phyloP scores from a whole-genome alignment of 2,329 filamentous ascomycete species.

The Sporothrix mexicana region DNA sequence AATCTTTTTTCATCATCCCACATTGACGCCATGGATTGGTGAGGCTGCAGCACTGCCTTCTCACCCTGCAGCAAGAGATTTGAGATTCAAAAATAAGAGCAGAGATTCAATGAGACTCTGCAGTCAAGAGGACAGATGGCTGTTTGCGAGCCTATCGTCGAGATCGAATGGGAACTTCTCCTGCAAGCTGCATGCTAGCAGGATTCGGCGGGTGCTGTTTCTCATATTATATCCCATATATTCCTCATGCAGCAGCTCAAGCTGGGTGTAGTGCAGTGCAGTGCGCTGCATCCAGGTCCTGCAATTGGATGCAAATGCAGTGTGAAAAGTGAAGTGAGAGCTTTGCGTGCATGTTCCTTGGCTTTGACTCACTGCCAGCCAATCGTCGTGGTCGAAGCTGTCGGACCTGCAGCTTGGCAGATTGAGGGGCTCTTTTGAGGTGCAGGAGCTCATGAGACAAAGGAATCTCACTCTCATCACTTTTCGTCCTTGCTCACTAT shows the following conservation, averaged over 20 bases:
- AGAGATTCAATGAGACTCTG: neutral
- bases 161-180: neutral
- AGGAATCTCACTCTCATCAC: neutral
- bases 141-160: neutral
- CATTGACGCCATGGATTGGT: neutral
- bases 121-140: constrained; percentile 1
- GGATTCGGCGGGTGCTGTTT: neutral
- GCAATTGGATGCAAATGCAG: neutral
- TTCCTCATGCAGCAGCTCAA: neutral
- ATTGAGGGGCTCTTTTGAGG: neutral
- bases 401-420: constrained; percentile 19
- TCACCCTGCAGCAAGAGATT: neutral
- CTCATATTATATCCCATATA: no score
- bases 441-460: neutral
- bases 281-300: neutral
- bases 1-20: neutral
- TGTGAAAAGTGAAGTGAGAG: neutral
- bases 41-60: neutral
- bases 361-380: neutral
- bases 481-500: neutral
- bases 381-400: neutral
- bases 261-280: neutral
- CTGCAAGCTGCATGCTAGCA: constrained; percentile 9
- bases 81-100: neutral
- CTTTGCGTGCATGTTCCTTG: neutral